These are phyloP conservation scores for Paramecium bursaria DNA, from an alignment of 73 alveolate species.

Conservation along the genomic window DNA sequence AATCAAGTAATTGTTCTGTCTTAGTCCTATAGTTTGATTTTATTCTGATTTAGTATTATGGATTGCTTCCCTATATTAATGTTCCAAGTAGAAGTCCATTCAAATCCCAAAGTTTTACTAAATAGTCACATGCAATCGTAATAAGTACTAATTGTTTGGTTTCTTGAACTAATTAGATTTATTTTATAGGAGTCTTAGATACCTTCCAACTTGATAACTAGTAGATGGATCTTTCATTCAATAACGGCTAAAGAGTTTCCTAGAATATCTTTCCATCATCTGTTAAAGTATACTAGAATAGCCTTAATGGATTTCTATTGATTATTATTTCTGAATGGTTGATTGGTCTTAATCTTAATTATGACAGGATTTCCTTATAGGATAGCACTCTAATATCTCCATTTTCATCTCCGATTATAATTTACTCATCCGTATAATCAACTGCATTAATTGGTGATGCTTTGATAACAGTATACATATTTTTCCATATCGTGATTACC, in stretches of 20 bases:
- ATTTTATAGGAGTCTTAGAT: constrained; percentile 1
- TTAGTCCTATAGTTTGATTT: neutral
- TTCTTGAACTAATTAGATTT: neutral
- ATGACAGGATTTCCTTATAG: neutral
- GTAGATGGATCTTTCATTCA: constrained; percentile 9
- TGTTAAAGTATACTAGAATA: neutral
- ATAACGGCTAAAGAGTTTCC: constrained; percentile 9
- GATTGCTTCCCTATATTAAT: constrained; percentile 8
- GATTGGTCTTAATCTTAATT: neutral
- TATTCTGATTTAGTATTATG: neutral
- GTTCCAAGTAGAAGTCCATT: neutral
- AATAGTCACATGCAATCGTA: neutral
- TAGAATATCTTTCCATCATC: constrained; percentile 17
- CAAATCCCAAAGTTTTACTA: constrained; percentile 15
- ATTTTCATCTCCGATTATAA: constrained; percentile 34
- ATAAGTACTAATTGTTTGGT: neutral
- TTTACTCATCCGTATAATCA: neutral
- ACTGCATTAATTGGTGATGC: constrained; percentile 38
- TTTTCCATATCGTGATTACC: constrained; percentile 39
- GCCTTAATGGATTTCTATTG: constrained; percentile 36
- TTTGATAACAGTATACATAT: constrained; percentile 36
- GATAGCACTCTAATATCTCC: constrained; percentile 43
- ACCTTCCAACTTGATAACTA: constrained; percentile 36
- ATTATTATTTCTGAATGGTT: constrained; percentile 27
- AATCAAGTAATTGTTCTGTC: neutral